Evolutionary conservation across 2,329 filamentous ascomycete genomes (phyloP).

Genomic region (Xylaria sp.): DNA sequence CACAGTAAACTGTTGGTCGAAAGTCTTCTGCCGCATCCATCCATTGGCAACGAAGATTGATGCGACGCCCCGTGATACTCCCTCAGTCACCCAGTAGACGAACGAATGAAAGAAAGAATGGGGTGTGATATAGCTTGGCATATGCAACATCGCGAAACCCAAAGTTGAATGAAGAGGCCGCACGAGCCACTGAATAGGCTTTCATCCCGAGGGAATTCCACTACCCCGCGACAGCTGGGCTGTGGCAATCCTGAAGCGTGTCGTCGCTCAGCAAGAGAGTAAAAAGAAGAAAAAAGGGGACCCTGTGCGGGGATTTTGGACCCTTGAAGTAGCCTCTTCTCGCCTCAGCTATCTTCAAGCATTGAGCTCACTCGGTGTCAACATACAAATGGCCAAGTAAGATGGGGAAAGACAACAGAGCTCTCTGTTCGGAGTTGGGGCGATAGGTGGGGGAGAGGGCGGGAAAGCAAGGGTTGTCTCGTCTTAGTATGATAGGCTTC

Average conservation of each 20-base stretch:
- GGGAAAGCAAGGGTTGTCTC: constrained; percentile 9
- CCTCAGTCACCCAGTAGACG: constrained; percentile 28
- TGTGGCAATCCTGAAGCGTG: constrained; percentile 15
- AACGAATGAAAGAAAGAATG: not conserved
- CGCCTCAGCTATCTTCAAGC: not conserved
- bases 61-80: constrained; percentile 23
- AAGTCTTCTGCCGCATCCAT: constrained; percentile 20
- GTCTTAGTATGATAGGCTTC: not conserved
- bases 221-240: constrained; percentile 13
- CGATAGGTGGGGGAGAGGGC: constrained; percentile 4
- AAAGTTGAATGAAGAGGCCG: constrained; percentile 18
- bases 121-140: constrained; percentile 22
- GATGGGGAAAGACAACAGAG: constrained; percentile 1
- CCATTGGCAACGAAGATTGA: constrained; percentile 26
- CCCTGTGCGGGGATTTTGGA: not conserved
- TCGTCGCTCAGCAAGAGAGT: constrained; percentile 1
- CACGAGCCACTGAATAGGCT: constrained; percentile 29
- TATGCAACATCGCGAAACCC: constrained; percentile 25
- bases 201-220: constrained; percentile 11
- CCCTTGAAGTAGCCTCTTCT: not conserved
- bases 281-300: not conserved
- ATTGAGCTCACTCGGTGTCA: not conserved
- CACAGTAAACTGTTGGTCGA: constrained; percentile 17
- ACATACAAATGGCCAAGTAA: not conserved
- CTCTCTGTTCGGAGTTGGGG: not conserved